Percentiles rank a stretch among this genome's conserved stretches.
Conservation (phyloP, 768 basidiomycete species). For the Suillus alpinus region DNA sequence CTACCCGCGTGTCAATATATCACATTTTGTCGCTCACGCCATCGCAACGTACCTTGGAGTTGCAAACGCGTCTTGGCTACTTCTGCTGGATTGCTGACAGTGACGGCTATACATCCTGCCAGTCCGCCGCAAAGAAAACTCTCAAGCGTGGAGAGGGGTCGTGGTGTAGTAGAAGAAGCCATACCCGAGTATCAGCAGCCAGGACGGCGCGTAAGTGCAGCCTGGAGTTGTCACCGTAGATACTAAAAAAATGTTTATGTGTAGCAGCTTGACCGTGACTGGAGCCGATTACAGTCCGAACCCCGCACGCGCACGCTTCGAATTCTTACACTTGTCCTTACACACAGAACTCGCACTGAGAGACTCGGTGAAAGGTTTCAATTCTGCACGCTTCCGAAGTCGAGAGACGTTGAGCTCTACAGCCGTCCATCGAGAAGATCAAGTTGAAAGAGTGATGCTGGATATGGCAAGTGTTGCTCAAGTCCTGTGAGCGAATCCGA, state of each 20-base stretch:
- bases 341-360: neutral
- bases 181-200: neutral
- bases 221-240: neutral
- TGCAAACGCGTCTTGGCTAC: constrained; percentile 90
- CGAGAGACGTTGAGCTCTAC: neutral
- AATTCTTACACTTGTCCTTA: neutral
- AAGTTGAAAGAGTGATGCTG: neutral
- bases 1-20: neutral
- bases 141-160: constrained; percentile 63
- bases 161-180: constrained; percentile 11
- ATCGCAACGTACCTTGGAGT: constrained; percentile 56
- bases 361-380: neutral
- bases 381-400: neutral
- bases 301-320: neutral
- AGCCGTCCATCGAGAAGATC: neutral
- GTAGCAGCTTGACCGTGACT: neutral
- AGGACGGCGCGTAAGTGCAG: neutral
- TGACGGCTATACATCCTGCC: constrained; percentile 90
- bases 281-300: neutral
- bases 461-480: neutral
- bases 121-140: constrained; percentile 87
- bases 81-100: constrained; percentile 75
- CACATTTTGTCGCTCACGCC: neutral
- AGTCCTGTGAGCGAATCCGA: neutral
- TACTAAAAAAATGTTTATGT: neutral